Evolutionary conservation across 2,329 filamentous ascomycete genomes (phyloP), one percentile per base, ranked within the genome.

Genomic region (Penicillium frequentans): DNA sequence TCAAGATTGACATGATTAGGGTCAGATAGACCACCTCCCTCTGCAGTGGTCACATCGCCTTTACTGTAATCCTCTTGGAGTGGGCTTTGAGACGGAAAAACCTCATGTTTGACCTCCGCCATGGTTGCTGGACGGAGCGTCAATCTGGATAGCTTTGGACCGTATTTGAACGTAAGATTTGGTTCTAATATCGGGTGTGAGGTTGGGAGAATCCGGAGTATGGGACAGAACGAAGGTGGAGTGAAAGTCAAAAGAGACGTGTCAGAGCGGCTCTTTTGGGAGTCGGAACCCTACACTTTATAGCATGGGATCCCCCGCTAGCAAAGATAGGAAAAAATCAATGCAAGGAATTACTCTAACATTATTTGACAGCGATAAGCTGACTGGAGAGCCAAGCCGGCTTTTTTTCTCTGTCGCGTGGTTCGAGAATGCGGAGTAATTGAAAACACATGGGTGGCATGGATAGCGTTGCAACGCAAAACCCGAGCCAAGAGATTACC

Each of bases 1-100:
- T 76, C 73, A n/a, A 79, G 71, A 5, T 70, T 64, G 24, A 66
- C 69, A 63, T 70, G 66, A 11, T 70, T 64, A 10, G 64, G 64
- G 9, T 68, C 64, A 10, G 62, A 57, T 9, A 71, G 55, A 14
- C 63, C 60, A 45, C 65, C 66, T 27, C 68, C 64, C 39, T 72
- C 68, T 3, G 61, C 57, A 8, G 52, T 49, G 7, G 31, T 53
- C 14, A 58, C 49, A 52, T 64, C 62, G 39, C 63, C 56, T 13
- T 53, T 54, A 9, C 49, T 65, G 29, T 62, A 26, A 45, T 68
- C 61, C 42, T 62, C 60, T 26, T 65, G 62, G 42, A 63, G 50
- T 2, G 60, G 52, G 23, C 54, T 52, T 24, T 66, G 60, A 1
- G 57, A 50, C 27, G 64, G 35, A 57, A 64, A 57, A n/a, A 62